phyloP scores from a whole-genome alignment of 495 filamentous ascomycete species.

The Margaritispora aquatica region DNA sequence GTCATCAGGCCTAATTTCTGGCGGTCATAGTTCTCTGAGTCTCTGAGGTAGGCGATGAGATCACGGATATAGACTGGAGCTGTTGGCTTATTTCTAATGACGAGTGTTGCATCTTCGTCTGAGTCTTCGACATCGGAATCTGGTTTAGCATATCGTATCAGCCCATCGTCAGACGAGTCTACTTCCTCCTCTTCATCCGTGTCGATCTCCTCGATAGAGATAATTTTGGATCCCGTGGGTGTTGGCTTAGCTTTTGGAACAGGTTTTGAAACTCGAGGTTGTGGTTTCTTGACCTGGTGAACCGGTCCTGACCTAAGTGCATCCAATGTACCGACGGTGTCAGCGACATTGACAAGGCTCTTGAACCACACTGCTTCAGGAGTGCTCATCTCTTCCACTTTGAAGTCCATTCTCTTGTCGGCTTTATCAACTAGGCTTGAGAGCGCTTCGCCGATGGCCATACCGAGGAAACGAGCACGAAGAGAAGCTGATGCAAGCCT shows the following conservation, averaged over 20 bases:
- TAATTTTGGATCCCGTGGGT: constrained; percentile 40
- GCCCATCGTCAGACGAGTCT: constrained; percentile 51
- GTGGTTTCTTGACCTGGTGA: constrained; percentile 11
- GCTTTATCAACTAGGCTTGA: constrained; percentile 74
- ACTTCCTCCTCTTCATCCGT: constrained; percentile 23
- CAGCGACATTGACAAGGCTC: constrained; percentile 53
- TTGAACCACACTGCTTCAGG: constrained; percentile 76
- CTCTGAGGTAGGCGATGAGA: constrained; percentile 68
- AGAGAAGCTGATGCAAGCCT: constrained; percentile 70
- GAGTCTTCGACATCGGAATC: constrained; percentile 90
- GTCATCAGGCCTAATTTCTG: constrained; percentile 73
- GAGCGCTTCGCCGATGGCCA: constrained; percentile 78
- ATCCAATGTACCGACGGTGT: constrained; percentile 55
- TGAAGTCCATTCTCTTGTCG: constrained; percentile 69
- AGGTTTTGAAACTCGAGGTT: constrained; percentile 13
- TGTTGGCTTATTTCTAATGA: constrained; percentile 74
- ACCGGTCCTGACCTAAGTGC: constrained; percentile 10
- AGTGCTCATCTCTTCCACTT: constrained; percentile 69
- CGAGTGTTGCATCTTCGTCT: constrained; percentile 83
- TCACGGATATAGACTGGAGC: constrained; percentile 92
- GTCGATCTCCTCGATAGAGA: constrained; percentile 59
- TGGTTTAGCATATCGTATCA: constrained; percentile 80
- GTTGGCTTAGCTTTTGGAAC: constrained; percentile 22
- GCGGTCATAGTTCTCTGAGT: constrained; percentile 77
- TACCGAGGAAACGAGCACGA: constrained; percentile 76